phyloP scores from a whole-genome alignment of 257 asterid genomes.

The Leonotis leonurus region DNA sequence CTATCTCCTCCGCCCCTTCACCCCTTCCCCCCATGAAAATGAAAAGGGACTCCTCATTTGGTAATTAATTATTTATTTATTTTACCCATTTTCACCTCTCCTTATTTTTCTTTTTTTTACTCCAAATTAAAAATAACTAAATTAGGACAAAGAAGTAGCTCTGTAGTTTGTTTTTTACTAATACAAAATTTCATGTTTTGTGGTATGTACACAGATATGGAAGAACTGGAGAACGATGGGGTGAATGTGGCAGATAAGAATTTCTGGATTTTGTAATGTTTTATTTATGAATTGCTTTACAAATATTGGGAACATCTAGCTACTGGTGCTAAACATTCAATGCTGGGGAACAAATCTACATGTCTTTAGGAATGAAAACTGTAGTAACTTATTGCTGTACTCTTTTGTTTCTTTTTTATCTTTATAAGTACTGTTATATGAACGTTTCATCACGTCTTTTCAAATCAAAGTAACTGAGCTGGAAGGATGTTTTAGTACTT shows the following conservation, averaged over 20 bases:
- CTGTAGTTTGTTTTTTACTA: too few species aligned
- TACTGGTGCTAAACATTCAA: neutral
- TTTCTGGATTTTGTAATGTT: constrained; percentile 11
- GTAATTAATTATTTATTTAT: constrained; percentile 5
- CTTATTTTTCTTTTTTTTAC: neutral
- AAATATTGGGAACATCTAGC: neutral
- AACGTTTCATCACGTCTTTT: constrained; percentile 2
- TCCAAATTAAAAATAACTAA: too few species aligned
- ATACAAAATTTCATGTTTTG: neutral
- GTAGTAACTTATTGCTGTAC: neutral
- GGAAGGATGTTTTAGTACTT: neutral
- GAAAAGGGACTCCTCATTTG: constrained; percentile 32
- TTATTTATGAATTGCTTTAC: neutral
- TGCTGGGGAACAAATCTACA: constrained; percentile 4
- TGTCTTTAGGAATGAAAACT: neutral
- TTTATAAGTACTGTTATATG: neutral
- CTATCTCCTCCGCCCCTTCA: constrained; percentile 57
- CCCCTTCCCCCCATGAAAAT: constrained; percentile 15
- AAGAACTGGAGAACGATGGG: constrained; percentile 13
- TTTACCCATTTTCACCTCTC: neutral
- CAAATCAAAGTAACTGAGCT: constrained; percentile 6
- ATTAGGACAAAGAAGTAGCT: too few species aligned
- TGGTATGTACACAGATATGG: constrained; percentile 22
- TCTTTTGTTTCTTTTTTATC: neutral
- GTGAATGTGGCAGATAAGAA: neutral